Evolutionary conservation across 306 rosid species (phyloP), one percentile per base, ranked within the genome.

Genomic region (Hippophae gyantsensis): DNA sequence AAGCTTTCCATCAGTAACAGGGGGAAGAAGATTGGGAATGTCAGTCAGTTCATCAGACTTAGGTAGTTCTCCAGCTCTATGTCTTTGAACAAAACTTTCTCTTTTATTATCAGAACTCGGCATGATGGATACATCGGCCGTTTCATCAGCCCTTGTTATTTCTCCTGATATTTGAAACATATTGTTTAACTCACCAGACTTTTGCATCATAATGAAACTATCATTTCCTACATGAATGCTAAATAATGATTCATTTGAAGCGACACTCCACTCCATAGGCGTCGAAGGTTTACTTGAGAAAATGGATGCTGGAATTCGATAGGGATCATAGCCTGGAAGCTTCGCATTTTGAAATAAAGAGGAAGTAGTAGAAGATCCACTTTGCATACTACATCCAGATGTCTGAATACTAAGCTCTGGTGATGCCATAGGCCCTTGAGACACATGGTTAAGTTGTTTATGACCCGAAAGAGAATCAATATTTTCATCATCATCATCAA

Each of bases 171-270:
- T 18, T 18, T 18, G 23, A 18, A 18, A 18, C 23, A 18, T 18
- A 18, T 18, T 59, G 10, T 67, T 60, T 13, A 76, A 18, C 52
- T 87, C 89, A 38, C 73, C 81, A 10, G 82, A 79, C 61, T 52
- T 65, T 40, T 44, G 60, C 62, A 23, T 12, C 46, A 26, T 1
- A 8, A 52, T 25, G 40, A 87, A 84, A 69, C 86, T 79, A 55
- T 5, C 64, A 56, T 79, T 84, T 52, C 89, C 95, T 0, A 74
- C 51, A 43, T 82, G 89, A 38, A 87, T 10, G 59, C 95, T 87
- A 52, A 84, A 84, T 6, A 87, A 57, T 45, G 92, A 87, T 54
- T 87, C 95, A 66, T 87, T 82, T 43, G 95, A 84, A 43, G 84
- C 74, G 8, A 63, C 54, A 62, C 89, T 84, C 95, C 95, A 87